phyloP scores from a whole-genome alignment of 1,284 basidiomycete species.

The Sanguinoderma infundibulare region DNA sequence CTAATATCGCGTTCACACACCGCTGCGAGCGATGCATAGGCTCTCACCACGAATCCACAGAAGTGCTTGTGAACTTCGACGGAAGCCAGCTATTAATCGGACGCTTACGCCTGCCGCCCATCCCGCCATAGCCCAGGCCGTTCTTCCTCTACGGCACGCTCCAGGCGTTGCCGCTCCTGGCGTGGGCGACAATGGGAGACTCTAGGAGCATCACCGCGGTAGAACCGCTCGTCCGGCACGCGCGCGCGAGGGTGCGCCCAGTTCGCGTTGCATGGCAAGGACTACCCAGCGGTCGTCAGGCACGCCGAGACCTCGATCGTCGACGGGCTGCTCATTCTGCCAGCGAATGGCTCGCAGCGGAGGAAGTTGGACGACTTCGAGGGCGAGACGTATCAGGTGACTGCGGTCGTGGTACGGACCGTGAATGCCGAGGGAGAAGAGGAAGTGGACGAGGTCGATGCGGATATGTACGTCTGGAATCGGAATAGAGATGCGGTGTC shows the following conservation, averaged over 20 bases:
- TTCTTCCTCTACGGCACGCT: no score
- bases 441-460: no score
- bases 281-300: neutral
- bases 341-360: neutral
- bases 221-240: neutral
- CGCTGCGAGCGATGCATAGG: no score
- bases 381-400: neutral
- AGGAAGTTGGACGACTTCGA: neutral
- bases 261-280: neutral
- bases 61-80: no score
- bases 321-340: neutral
- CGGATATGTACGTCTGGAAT: no score
- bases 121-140: no score
- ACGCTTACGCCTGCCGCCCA: no score
- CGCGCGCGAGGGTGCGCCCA: neutral
- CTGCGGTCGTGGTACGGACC: neutral
- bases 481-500: no score
- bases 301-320: no score
- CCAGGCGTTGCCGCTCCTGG: neutral
- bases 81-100: no score
- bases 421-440: neutral
- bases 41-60: no score
- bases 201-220: neutral
- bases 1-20: no score
- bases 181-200: neutral